Evolutionary conservation across 225 moss, liverwort and hornwort species (phyloP), one percentile per base, ranked within the genome.

Genomic region (Ulota crispa): DNA sequence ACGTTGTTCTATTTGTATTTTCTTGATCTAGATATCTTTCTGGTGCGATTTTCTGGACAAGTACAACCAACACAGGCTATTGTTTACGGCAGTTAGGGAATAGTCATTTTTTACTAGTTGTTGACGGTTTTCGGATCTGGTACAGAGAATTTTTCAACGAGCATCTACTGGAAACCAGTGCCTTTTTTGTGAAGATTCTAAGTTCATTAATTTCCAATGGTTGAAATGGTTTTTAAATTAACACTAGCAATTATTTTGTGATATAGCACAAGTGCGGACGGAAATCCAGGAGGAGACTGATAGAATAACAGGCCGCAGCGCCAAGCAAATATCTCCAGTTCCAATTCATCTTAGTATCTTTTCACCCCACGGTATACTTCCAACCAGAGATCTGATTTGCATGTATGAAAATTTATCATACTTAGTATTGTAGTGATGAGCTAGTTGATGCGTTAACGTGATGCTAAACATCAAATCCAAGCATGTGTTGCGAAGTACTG

Each of bases 281-380:
- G 87, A 90, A 72, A 90, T 90, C 57, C 83, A 90, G 67, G 87
- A 90, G 52, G 89, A 90, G 75, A 90, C 89, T 75, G 89, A 87
- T 80, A 90, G 89, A 83, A 67, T 90, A 21, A 85, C 87, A 59
- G 85, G 87, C 63, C 89, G 81, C 61, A 90, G 83, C 52, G 86
- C 82, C 43, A 90, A 76, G 79, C 87, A 90, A 81, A 90, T 90
- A 81, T 90, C 89, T 23, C 89, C 89, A 43, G 81, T 90, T 34
- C 87, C 87, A 42, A 87, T 90, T 81, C 89, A 87, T 81, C 87
- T 90, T 32, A 90, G 89, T 71, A 90, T 90, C 32, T 87, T 87
- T 64, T 90, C 89, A 47, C 87, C 85, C 28, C 85, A 90, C 76
- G 89, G 89, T 87, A 83, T 78, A n/a, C 11, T 37, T 53, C 50